phyloP scores from a whole-genome alignment of 495 filamentous ascomycete genomes.

The Hamigera avellanea region DNA sequence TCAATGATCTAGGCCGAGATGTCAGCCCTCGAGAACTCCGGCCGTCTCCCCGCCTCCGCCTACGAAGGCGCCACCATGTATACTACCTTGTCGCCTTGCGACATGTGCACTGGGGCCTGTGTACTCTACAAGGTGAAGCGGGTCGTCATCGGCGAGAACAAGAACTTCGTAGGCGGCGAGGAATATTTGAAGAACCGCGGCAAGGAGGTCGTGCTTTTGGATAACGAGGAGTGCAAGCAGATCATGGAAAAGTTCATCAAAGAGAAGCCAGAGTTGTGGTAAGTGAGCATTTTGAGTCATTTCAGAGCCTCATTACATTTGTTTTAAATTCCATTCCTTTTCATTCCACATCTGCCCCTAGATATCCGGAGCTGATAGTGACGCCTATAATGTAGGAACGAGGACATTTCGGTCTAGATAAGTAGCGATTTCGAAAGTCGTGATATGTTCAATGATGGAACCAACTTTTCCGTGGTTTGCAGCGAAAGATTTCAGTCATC shows the following conservation, averaged over 20 bases:
- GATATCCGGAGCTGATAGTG: slow-evolving; percentile 6
- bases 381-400: slow-evolving; percentile 43
- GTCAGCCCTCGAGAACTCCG: slow-evolving; percentile 65
- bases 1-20: slow-evolving; percentile 54
- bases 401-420: slow-evolving; percentile 58
- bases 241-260: slow-evolving; percentile 70
- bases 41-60: slow-evolving; percentile 57
- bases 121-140: slow-evolving; percentile 69
- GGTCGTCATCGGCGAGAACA: slow-evolving; percentile 78
- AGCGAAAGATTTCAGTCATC: too few relatives aligned
- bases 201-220: slow-evolving; percentile 63
- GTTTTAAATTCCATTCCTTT: slow-evolving; percentile 1
- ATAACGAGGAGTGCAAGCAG: slow-evolving; percentile 55
- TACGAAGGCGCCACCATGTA: slow-evolving; percentile 76
- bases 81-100: slow-evolving; percentile 77
- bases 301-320: too few relatives aligned
- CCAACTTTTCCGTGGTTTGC: too few relatives aligned
- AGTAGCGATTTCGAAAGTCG: slow-evolving; percentile 21
- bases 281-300: slow-evolving; percentile 18
- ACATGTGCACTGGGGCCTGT: slow-evolving; percentile 82
- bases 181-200: slow-evolving; percentile 58
- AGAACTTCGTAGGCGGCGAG: slow-evolving; percentile 68
- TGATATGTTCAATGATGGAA: slow-evolving; percentile 4
- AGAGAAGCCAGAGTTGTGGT: slow-evolving; percentile 70
- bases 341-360: neutral